These are phyloP conservation scores for Hortiboletus flavorubellus DNA, from an alignment of 768 basidiomycete species.

Conservation along the genomic window DNA sequence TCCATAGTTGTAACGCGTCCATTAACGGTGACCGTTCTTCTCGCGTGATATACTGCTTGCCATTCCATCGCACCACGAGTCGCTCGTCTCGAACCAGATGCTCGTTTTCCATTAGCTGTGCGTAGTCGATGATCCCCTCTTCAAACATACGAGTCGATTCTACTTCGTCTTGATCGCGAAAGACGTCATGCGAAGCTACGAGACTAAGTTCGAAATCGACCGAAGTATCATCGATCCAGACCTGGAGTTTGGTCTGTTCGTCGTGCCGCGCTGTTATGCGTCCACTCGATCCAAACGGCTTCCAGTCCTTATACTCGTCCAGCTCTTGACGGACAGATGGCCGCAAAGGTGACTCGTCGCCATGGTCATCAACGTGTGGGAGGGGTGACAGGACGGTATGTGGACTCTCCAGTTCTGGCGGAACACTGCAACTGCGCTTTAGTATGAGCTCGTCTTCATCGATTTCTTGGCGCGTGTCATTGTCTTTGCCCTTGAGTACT, in stretches of 20 bases:
- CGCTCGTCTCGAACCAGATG: slow-evolving; percentile 55
- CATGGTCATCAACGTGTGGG: slow-evolving; percentile 20
- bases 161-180: slow-evolving; percentile 43
- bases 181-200: slow-evolving; percentile 35
- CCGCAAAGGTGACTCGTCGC: slow-evolving; percentile 16
- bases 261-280: slow-evolving; percentile 53
- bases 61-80: slow-evolving; percentile 74
- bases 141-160: slow-evolving; percentile 58
- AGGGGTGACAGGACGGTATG: slow-evolving; percentile 21
- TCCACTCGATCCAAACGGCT: slow-evolving; percentile 49
- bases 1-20: slow-evolving; percentile 65
- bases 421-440: slow-evolving; percentile 55
- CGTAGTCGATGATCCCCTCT: slow-evolving; percentile 59
- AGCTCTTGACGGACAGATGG: background rate
- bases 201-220: slow-evolving; percentile 77
- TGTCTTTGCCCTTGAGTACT: slow-evolving; percentile 13
- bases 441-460: slow-evolving; percentile 26
- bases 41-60: slow-evolving; percentile 74
- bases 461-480: slow-evolving; percentile 7
- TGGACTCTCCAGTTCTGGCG: slow-evolving; percentile 48
- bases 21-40: slow-evolving; percentile 72
- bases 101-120: slow-evolving; percentile 63
- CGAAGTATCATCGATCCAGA: slow-evolving; percentile 57
- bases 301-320: slow-evolving; percentile 2
- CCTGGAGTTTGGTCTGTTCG: slow-evolving; percentile 61